Evolutionary conservation across 345 rosid genomes (phyloP).

Genomic region (Salix exigua): DNA sequence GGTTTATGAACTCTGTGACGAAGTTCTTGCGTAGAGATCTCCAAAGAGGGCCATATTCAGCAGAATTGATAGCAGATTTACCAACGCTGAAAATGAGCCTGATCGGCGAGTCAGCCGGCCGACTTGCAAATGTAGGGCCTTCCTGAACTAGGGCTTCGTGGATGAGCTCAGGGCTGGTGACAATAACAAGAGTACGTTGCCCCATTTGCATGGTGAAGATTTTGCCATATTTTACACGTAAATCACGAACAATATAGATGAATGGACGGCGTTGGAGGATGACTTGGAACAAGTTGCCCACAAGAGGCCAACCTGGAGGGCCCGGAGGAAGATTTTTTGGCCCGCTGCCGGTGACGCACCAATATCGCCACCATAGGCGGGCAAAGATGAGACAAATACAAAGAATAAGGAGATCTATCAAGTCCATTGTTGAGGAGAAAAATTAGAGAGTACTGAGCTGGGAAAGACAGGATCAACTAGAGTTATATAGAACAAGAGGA

Average conservation of each 20-base stretch:
- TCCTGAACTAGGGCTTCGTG: slow-evolving; percentile 28
- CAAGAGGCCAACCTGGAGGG: slow-evolving; percentile 32
- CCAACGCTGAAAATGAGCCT: slow-evolving; percentile 30
- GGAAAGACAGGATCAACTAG: not conserved
- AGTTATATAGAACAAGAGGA: not conserved
- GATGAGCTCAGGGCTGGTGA: slow-evolving; percentile 27
- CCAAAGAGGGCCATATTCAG: slow-evolving; percentile 31
- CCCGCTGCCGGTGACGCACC: slow-evolving; percentile 7
- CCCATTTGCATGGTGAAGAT: slow-evolving; percentile 37
- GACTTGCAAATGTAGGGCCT: slow-evolving; percentile 24
- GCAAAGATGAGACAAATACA: slow-evolving; percentile 28
- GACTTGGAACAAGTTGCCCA: slow-evolving; percentile 29
- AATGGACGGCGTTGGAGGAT: slow-evolving; percentile 27
- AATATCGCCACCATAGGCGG: slow-evolving; percentile 19
- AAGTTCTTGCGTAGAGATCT: slow-evolving; percentile 29
- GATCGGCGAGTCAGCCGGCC: slow-evolving; percentile 29
- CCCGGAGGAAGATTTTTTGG: slow-evolving; percentile 25
- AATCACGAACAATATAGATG: slow-evolving; percentile 23
- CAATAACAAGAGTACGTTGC: slow-evolving; percentile 26
- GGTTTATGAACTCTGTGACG: slow-evolving; percentile 23
- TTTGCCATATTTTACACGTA: slow-evolving; percentile 30
- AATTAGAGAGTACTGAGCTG: not conserved
- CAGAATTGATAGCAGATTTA: slow-evolving; percentile 31
- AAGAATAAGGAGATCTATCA: slow-evolving; percentile 47
- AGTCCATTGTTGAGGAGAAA: slow-evolving; percentile 39